Percentiles rank a stretch among this genome's conserved stretches.
Conservation (phyloP, 1,139 yeast species). For the Hansenula sp. region DNA sequence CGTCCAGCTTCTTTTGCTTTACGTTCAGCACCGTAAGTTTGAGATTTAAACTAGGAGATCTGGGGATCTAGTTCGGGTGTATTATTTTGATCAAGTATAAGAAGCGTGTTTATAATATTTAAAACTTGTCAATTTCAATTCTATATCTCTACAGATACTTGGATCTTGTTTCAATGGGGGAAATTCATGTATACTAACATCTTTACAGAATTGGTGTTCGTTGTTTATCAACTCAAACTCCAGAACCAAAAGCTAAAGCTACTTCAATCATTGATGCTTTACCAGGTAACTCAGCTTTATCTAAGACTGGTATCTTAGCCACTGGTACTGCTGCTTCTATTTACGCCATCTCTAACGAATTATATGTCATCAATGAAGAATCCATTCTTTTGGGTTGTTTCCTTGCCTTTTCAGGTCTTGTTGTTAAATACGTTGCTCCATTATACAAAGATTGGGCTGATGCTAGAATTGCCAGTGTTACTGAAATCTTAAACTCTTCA, state of each 20-base stretch:
- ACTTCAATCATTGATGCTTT: slow-evolving; percentile 82
- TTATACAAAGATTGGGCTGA: slow-evolving; percentile 94
- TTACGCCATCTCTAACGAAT: slow-evolving; percentile 90
- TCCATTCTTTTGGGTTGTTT: slow-evolving; percentile 80
- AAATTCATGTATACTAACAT: background rate
- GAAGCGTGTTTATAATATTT: no score
- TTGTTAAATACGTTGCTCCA: slow-evolving; percentile 90
- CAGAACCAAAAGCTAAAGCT: slow-evolving; percentile 92
- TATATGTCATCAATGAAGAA: slow-evolving; percentile 92
- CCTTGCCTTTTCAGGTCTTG: slow-evolving; percentile 66
- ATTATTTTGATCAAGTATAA: no score
- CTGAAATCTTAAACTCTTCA: slow-evolving; percentile 77
- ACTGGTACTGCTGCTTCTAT: slow-evolving; percentile 92
- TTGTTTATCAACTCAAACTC: slow-evolving; percentile 53
- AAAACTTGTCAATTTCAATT: no score
- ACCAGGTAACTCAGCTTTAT: slow-evolving; percentile 84
- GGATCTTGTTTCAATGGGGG: background rate
- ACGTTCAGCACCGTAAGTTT: slow-evolving; percentile 16
- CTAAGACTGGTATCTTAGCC: slow-evolving; percentile 94
- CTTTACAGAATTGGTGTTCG: slow-evolving; percentile 53
- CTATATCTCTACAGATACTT: no score
- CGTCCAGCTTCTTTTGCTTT: slow-evolving; percentile 21
- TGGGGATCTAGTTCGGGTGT: background rate
- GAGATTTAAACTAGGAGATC: background rate
- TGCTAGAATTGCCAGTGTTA: slow-evolving; percentile 81